A percentile compares a stretch with the other conserved stretches of the same genome.
These are phyloP conservation scores for Diplosphaera chodatii DNA, from an alignment of 139 green algal genomes.

Conservation along the genomic window DNA sequence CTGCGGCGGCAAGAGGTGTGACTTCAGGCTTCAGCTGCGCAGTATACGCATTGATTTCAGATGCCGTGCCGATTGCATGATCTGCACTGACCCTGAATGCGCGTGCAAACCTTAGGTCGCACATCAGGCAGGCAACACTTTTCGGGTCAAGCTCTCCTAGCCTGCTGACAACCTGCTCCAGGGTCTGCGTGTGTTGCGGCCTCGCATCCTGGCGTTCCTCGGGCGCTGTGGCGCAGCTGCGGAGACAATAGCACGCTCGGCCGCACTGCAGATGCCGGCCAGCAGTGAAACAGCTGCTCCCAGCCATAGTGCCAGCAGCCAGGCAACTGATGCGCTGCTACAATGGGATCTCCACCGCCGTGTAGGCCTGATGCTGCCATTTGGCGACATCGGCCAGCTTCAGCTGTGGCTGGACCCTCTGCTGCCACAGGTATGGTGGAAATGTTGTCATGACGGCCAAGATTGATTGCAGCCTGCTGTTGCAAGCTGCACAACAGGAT, in stretches of 20 bases:
- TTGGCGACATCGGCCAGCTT: neutral
- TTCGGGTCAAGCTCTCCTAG: no score
- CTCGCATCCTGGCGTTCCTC: conserved; percentile 14
- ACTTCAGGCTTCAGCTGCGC: no score
- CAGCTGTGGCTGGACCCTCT: conserved; percentile 13
- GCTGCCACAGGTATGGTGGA: conserved; percentile 16
- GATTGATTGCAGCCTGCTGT: no score
- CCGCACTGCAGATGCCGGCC: neutral
- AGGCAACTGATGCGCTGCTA: no score
- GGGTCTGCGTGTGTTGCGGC: conserved; percentile 16
- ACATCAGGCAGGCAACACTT: no score
- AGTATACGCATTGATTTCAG: no score
- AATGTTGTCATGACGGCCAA: no score
- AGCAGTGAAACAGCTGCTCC: neutral
- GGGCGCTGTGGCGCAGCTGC: conserved; percentile 5
- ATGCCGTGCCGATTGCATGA: no score
- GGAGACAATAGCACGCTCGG: neutral
- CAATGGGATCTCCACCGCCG: conserved; percentile 10
- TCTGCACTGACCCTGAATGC: no score
- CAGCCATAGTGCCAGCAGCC: neutral
- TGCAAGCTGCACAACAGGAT: no score
- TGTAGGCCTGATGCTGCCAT: conserved; percentile 6
- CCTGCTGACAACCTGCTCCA: no score
- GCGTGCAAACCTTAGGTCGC: no score
- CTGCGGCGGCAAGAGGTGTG: neutral